A percentile compares a stretch with the other conserved stretches of the same genome.
These are phyloP conservation scores for Lepidium africanum DNA, from an alignment of 345 rosid genomes.

Conservation along the genomic window DNA sequence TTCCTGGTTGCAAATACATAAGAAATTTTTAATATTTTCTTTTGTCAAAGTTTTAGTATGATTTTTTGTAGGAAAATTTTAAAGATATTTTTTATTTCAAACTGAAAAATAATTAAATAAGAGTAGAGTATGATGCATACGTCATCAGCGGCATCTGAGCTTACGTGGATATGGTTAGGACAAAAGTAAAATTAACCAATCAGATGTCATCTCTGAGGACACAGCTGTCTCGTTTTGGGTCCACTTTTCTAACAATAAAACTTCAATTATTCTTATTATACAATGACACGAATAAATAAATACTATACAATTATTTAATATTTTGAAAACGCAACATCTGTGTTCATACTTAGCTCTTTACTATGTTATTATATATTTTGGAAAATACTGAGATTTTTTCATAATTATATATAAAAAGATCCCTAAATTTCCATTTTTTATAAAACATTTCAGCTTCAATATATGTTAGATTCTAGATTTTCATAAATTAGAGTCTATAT, in stretches of 20 bases:
- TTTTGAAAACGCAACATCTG: constrained; percentile 10
- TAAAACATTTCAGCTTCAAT: no score
- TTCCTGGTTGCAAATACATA: neutral
- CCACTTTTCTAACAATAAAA: constrained; percentile 29
- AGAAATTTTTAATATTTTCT: no score
- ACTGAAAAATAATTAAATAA: neutral
- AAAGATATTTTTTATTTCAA: neutral
- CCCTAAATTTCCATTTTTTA: no score
- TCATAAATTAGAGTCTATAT: neutral
- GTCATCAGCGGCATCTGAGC: constrained; percentile 27
- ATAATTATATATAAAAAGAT: neutral
- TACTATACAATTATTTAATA: neutral
- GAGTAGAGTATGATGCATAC: constrained; percentile 2
- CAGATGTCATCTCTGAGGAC: constrained; percentile 21
- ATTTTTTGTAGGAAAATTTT: no score
- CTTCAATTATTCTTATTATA: constrained; percentile 23
- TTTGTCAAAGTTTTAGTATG: no score
- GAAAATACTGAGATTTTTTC: neutral
- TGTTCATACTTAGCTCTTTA: constrained; percentile 22
- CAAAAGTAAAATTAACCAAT: constrained; percentile 31
- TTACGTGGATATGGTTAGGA: constrained; percentile 32
- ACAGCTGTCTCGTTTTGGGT: constrained; percentile 31
- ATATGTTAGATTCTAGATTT: no score
- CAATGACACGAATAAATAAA: constrained; percentile 4
- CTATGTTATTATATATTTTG: neutral